phyloP scores from a whole-genome alignment of 2,329 filamentous ascomycete species.

The Ascochyta koolunga region DNA sequence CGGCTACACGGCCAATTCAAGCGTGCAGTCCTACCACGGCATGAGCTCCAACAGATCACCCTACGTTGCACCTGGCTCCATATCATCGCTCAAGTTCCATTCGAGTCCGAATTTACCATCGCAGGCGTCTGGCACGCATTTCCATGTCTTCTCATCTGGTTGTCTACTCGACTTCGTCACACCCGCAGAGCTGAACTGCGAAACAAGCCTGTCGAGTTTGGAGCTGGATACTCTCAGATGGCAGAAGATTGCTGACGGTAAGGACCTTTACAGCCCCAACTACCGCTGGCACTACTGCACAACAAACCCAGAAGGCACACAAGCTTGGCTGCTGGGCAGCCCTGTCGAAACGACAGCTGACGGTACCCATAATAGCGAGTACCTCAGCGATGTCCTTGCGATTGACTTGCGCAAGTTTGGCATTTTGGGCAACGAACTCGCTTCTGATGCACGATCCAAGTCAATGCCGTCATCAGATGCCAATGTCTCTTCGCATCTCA shows the following conservation, averaged over 20 bases:
- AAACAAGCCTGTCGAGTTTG: conserved; percentile 88
- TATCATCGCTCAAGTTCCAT: conserved; percentile 88
- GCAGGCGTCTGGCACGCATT: conserved; percentile 90
- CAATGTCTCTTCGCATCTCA: conserved; percentile 58
- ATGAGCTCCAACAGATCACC: conserved; percentile 53
- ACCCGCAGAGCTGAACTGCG: conserved; percentile 85
- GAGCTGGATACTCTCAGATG: conserved; percentile 87
- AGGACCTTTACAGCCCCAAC: conserved; percentile 88
- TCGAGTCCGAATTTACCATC: conserved; percentile 85
- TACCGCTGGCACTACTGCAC: conserved; percentile 99
- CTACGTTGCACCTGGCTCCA: conserved; percentile 74
- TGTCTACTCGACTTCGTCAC: conserved; percentile 94
- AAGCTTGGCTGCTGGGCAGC: conserved; percentile 95
- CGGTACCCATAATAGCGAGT: conserved; percentile 80
- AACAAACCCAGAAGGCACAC: conserved; percentile 92
- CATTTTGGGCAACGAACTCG: conserved; percentile 78
- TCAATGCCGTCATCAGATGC: conserved; percentile 58
- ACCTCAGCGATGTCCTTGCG: conserved; percentile 91
- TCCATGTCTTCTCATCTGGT: conserved; percentile 92
- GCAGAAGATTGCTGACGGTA: conserved; percentile 93
- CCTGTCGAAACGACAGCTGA: conserved; percentile 73
- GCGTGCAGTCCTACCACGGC: conserved; percentile 62
- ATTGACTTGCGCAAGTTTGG: conserved; percentile 93
- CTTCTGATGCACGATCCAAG: conserved; percentile 51
- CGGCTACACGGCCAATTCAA: conserved; percentile 75